Evolutionary conservation across 345 rosid species (phyloP).

Genomic region (Cardamine resedifolia): DNA sequence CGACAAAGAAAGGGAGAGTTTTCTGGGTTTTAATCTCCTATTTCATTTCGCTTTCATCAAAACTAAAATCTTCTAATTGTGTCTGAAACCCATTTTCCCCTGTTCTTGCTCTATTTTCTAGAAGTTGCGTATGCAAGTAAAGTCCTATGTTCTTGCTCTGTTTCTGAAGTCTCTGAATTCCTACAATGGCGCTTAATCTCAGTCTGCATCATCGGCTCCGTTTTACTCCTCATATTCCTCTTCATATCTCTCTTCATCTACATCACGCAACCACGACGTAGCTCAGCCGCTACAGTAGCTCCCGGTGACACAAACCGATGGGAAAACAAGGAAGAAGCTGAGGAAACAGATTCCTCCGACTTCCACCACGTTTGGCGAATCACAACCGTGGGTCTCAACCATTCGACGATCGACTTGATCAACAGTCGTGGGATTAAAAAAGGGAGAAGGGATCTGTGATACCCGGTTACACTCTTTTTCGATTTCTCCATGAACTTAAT

Average conservation of each 20-base stretch:
- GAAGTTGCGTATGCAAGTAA: neutral
- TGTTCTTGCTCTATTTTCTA: neutral
- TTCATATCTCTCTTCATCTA: slow-evolving; percentile 16
- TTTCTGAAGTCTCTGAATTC: neutral
- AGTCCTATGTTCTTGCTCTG: slow-evolving; percentile 16
- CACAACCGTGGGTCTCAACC: slow-evolving; percentile 61
- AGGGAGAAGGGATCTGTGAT: slow-evolving; percentile 48
- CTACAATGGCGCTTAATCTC: slow-evolving; percentile 13
- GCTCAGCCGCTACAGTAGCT: slow-evolving; percentile 15
- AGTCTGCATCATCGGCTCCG: slow-evolving; percentile 22
- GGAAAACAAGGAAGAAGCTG: slow-evolving; percentile 26
- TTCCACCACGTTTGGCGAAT: slow-evolving; percentile 68
- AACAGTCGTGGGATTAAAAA: slow-evolving; percentile 53
- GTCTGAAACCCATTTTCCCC: neutral
- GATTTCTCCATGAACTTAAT: neutral
- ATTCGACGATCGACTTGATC: slow-evolving; percentile 57
- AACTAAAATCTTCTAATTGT: neutral
- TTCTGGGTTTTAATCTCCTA: neutral
- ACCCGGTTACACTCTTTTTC: slow-evolving; percentile 3
- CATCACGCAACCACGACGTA: neutral
- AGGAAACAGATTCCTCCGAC: slow-evolving; percentile 23
- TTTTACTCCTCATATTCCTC: slow-evolving; percentile 36
- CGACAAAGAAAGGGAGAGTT: too few relatives aligned
- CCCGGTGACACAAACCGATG: neutral
- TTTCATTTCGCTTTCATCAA: slow-evolving; percentile 1